phyloP scores from a whole-genome alignment of 2,329 filamentous ascomycete genomes.

The Rhytidhysteron rufulum region DNA sequence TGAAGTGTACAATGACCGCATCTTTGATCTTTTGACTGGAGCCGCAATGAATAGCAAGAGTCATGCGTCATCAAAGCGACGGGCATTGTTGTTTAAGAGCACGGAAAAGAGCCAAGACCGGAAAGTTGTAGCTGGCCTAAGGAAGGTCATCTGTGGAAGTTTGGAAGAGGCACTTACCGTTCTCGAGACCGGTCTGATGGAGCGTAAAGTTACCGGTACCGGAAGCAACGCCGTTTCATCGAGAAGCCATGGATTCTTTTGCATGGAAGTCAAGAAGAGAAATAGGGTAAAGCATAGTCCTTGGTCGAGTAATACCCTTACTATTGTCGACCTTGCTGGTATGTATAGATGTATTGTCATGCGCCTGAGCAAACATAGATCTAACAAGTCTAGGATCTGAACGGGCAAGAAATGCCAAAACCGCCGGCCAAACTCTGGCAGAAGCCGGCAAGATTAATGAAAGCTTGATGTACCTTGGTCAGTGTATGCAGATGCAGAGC shows the following conservation, averaged over 20 bases:
- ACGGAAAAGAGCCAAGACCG: conserved; percentile 83
- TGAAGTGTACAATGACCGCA: conserved; percentile 97
- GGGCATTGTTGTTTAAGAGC: conserved; percentile 83
- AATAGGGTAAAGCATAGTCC: conserved; percentile 51
- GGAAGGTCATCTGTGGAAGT: conserved; percentile 81
- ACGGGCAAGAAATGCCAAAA: conserved; percentile 88
- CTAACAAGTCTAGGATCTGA: conserved; percentile 82
- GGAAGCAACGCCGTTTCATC: conserved; percentile 91
- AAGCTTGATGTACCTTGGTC: conserved; percentile 95
- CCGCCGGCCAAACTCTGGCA: conserved; percentile 82
- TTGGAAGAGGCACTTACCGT: conserved; percentile 84
- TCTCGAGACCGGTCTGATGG: conserved; percentile 81
- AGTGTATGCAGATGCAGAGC: conserved; percentile 93
- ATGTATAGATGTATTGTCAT: no score
- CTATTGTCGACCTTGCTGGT: conserved; percentile 88
- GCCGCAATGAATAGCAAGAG: conserved; percentile 54
- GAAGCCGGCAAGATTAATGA: conserved; percentile 99
- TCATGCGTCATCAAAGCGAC: conserved; percentile 56
- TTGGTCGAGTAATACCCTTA: conserved; percentile 77
- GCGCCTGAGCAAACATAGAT: no score
- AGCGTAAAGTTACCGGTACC: conserved; percentile 83
- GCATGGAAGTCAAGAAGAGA: conserved; percentile 88
- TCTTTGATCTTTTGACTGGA: conserved; percentile 82
- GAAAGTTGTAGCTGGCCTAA: conserved; percentile 90
- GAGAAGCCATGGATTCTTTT: conserved; percentile 93